Conservation (phyloP, 768 basidiomycete genomes). For the Fomitopsis serialis region DNA sequence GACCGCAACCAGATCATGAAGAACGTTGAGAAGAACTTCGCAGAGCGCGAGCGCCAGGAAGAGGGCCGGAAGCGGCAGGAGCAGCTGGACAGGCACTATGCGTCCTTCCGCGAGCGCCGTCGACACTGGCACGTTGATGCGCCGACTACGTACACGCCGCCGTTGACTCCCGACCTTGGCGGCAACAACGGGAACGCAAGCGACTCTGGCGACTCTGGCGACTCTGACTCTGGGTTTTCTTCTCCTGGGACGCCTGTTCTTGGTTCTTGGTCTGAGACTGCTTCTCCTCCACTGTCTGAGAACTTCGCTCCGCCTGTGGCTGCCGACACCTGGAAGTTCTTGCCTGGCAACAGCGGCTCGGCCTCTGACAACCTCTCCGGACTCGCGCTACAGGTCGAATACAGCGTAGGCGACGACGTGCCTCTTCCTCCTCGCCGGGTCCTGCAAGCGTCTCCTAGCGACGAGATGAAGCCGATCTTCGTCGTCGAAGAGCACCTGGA, state of each 20-base stretch:
- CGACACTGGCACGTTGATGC: background rate
- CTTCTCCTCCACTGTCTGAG: too few species aligned
- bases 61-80: background rate
- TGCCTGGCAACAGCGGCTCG: too few species aligned
- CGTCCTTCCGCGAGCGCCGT: background rate
- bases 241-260: background rate
- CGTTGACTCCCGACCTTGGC: background rate
- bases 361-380: too few species aligned
- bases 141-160: background rate
- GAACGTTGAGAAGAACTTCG: background rate
- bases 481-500: background rate
- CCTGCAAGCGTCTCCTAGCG: background rate
- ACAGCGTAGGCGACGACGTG: background rate
- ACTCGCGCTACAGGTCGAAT: too few species aligned
- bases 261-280: too few species aligned
- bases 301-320: too few species aligned
- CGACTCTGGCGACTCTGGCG: background rate
- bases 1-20: background rate
- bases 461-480: background rate
- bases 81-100: background rate
- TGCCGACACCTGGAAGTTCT: too few species aligned
- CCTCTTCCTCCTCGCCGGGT: background rate
- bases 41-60: background rate
- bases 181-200: too few species aligned
- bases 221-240: background rate